A percentile compares a stretch with the other conserved stretches of the same genome.
Evolutionary conservation across 805 yeast species (phyloP).

Genomic region (Saccharomycopsis sp.): DNA sequence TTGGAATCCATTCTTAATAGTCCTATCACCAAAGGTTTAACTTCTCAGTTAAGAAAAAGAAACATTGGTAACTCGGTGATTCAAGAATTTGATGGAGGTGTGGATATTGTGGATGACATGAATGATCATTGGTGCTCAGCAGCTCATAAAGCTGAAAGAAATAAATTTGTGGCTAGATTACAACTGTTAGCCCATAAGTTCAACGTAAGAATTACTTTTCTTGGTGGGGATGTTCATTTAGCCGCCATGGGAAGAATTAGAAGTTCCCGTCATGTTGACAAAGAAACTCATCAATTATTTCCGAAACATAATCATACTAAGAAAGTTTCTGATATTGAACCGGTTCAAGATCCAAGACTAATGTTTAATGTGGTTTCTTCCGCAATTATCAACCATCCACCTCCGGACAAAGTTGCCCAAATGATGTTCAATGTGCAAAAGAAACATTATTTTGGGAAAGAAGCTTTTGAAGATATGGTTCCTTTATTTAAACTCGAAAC

Average conservation of each 20-base stretch:
- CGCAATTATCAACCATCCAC: conserved; percentile 88
- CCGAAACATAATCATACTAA: conserved; percentile 24
- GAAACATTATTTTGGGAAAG: conserved; percentile 52
- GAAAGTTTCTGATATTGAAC: conserved; percentile 26
- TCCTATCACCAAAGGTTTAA: not conserved
- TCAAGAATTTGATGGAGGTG: conserved; percentile 85
- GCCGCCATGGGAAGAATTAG: conserved; percentile 74
- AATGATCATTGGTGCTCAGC: conserved; percentile 95
- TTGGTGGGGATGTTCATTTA: conserved; percentile 91
- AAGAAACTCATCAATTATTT: not conserved
- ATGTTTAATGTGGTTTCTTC: conserved; percentile 80
- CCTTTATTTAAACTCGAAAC: conserved; percentile 56
- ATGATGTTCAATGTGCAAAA: conserved; percentile 58
- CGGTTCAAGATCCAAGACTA: conserved; percentile 53
- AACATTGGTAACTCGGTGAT: conserved; percentile 56
- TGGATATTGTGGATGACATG: conserved; percentile 86
- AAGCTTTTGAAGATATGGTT: conserved; percentile 73
- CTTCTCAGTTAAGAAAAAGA: conserved; percentile 1
- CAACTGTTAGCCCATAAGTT: conserved; percentile 53
- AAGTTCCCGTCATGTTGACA: conserved; percentile 30
- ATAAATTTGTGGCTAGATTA: conserved; percentile 48
- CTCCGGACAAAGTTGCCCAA: conserved; percentile 75
- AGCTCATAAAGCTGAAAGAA: conserved; percentile 80
- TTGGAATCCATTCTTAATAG: conserved; percentile 63
- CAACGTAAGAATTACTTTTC: conserved; percentile 69